Conservation (phyloP, 306 rosid genomes). For the Vigna mungo region DNA sequence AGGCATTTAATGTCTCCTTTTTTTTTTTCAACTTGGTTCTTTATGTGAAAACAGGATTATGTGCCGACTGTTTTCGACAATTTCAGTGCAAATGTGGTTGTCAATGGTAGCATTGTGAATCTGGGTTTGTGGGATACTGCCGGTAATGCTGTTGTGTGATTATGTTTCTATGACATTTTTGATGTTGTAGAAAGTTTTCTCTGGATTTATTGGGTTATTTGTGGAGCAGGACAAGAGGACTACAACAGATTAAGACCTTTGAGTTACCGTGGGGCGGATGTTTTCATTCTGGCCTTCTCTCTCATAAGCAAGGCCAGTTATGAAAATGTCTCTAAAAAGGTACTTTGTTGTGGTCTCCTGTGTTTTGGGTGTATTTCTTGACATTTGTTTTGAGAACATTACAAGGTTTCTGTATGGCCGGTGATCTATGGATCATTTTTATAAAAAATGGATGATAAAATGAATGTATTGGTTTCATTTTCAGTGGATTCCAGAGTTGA, state of each 20-base stretch:
- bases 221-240: constrained; percentile 73
- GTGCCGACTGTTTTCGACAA: constrained; percentile 98
- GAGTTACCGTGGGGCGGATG: constrained; percentile 81
- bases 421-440: neutral
- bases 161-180: constrained; percentile 18
- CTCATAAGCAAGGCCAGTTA: constrained; percentile 78
- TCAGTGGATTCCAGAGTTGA: constrained; percentile 99
- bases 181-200: constrained; percentile 6
- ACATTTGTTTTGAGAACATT: neutral
- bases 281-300: constrained; percentile 72
- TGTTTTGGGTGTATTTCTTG: constrained; percentile 31
- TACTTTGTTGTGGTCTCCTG: constrained; percentile 2
- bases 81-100: constrained; percentile 99
- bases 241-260: constrained; percentile 76
- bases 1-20: neutral
- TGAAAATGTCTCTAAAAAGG: constrained; percentile 79
- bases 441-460: constrained; percentile 18
- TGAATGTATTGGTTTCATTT: constrained; percentile 42
- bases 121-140: constrained; percentile 99
- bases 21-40: constrained; percentile 7
- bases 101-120: constrained; percentile 93
- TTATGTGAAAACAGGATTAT: constrained; percentile 78
- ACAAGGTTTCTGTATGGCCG: neutral
- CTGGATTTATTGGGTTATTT: constrained; percentile 54
- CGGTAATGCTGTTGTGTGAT: constrained; percentile 62